Base-by-base conservation (phyloP, 2,329 filamentous ascomycete genomes). In the Sarocladium kiliense region DNA sequence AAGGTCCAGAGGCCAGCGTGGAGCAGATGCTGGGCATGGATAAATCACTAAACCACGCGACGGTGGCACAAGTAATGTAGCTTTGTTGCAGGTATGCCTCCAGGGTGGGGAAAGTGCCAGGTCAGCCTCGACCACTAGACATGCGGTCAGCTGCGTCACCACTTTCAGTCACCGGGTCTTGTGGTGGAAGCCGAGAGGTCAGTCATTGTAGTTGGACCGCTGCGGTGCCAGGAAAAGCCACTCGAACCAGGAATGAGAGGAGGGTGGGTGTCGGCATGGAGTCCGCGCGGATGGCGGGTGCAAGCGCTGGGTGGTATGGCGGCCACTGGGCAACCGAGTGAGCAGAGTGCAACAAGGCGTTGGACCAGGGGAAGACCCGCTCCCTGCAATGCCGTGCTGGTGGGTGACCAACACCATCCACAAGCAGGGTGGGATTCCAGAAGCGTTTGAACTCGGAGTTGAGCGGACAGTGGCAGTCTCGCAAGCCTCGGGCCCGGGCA, bases 131-230 rank as follows among this genome's bases (percentile, higher is more conserved):
- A 30, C 23, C 23, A 27, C 25, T 47, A 30, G 19, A 47, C 44
- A 5, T 47, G 44, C 23, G n/a, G 25, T 47, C 23, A 47, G 25
- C 44, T 47, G 44, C 44, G 44, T 47, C 44, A 47, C 44, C 25
- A 44, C 41, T 44, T 25, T 23, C 6, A 25, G 4, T 25, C 6
- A 4, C 11, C 9, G 7, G 21, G 10, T 11, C 25, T 6, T 30
- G 44, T 27, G 44, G 44, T 30, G 4, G 21, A 11, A n/a, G 25
- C 10, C 11, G 10, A 41, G n/a, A n/a, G n/a, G n/a, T n/a, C n/a
- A n/a, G n/a, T n/a, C n/a, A n/a, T n/a, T n/a, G 12, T 39, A 39
- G n/a, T 39, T 39, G 18, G 12, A n/a, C 30, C 30, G 6, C 30
- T 32, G n/a, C n/a, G n/a, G n/a, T n/a, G n/a, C n/a, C n/a, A n/a